phyloP scores from a whole-genome alignment of 140 eudicot species.

The Cichorium intybus region DNA sequence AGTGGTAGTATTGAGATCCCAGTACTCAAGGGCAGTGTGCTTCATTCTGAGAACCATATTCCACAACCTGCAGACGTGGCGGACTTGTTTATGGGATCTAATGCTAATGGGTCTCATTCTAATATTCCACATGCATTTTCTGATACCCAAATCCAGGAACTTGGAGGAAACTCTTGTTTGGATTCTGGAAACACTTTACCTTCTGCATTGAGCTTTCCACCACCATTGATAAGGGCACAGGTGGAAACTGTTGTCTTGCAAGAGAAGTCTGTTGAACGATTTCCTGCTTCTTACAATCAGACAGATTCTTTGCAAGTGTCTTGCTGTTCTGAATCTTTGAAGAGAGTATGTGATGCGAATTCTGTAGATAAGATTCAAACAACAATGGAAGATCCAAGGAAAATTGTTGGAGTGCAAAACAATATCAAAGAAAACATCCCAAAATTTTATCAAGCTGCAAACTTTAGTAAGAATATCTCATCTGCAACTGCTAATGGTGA shows the following conservation, averaged over 20 bases:
- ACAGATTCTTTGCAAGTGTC: conserved; percentile 11
- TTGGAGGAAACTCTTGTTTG: conserved; percentile 45
- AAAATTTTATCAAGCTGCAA: conserved; percentile 5
- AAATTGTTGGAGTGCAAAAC: conserved; percentile 6
- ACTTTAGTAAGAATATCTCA: neutral
- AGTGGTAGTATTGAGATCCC: conserved; percentile 19
- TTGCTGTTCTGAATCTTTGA: conserved; percentile 5
- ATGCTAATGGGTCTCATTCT: conserved; percentile 21
- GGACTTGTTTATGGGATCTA: conserved; percentile 25
- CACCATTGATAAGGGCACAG: conserved; percentile 5
- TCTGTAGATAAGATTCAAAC: neutral
- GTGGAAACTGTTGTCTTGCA: too few species aligned
- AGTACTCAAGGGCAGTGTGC: conserved; percentile 18
- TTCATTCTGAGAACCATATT: conserved; percentile 35
- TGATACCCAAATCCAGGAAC: conserved; percentile 62
- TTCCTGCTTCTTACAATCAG: conserved; percentile 10
- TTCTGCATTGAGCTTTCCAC: conserved; percentile 29
- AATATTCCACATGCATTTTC: conserved; percentile 69
- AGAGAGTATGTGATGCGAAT: neutral
- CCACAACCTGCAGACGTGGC: conserved; percentile 26
- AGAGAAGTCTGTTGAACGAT: conserved; percentile 1
- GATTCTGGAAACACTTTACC: too few species aligned
- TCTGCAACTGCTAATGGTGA: conserved; percentile 12
- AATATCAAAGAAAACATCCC: conserved; percentile 3
- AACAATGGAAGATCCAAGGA: conserved; percentile 5